A percentile compares a stretch with the other conserved stretches of the same genome.
phyloP scores from a whole-genome alignment of 352 stramenopile species.

The Phytophthora colocasiae region DNA sequence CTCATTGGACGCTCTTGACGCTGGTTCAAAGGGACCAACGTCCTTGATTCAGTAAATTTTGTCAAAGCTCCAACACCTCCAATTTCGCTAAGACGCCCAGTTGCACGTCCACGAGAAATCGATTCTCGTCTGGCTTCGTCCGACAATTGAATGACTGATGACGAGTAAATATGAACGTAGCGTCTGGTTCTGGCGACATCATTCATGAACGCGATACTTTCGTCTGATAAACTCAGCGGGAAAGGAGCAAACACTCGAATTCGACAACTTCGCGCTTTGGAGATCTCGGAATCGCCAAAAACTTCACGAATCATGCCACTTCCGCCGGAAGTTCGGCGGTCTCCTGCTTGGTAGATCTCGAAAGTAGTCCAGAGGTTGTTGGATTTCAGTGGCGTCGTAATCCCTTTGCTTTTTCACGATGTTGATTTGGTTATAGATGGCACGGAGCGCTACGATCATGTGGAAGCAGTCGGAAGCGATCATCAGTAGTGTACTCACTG shows the following conservation, averaged over 20 bases:
- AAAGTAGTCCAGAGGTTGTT: conserved; percentile 9
- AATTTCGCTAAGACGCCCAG: too few species aligned
- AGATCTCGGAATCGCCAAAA: neutral
- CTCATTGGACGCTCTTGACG: neutral
- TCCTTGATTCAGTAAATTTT: too few species aligned
- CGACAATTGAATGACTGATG: neutral
- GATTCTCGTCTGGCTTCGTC: neutral
- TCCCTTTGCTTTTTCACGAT: neutral
- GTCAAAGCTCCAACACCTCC: too few species aligned
- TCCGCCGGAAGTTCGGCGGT: too few species aligned
- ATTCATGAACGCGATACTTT: conserved; percentile 10
- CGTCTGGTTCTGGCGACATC: neutral
- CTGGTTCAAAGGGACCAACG: neutral
- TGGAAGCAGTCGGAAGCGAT: conserved; percentile 18
- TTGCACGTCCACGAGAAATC: too few species aligned
- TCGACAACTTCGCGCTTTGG: neutral
- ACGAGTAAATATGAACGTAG: too few species aligned
- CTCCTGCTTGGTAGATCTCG: conserved; percentile 7
- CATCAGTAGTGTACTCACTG: conserved; percentile 13
- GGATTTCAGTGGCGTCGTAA: neutral
- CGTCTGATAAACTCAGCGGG: conserved; percentile 6
- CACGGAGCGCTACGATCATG: conserved; percentile 11
- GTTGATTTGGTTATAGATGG: conserved; percentile 11
- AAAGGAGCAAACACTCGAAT: conserved; percentile 24
- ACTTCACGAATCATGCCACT: neutral